Evolutionary conservation across 352 stramenopile species (phyloP), one percentile per base, ranked within the genome.

Genomic region (Halophytophthora batemanensis): DNA sequence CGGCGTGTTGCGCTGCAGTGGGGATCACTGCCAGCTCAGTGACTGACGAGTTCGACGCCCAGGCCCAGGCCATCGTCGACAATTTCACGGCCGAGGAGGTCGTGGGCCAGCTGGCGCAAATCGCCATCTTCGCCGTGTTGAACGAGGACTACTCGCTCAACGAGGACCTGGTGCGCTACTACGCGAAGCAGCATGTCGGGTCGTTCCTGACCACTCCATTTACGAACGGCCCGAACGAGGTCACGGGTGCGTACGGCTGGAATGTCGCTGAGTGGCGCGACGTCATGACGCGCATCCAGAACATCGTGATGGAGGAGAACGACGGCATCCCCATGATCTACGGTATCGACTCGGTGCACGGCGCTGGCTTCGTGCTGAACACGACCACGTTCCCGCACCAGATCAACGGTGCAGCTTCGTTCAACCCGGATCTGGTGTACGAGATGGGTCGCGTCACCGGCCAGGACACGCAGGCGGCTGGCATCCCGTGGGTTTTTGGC

Each of bases 301-400:
- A 74, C 15, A 90, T 95, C 45, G 76, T 72, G 14, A 71, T 87
- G 54, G 56, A 92, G 33, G 67, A 87, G 34, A 78, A 83, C 19
- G 64, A 53, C 5, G 69, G 71, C 6, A 61, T 82, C 39, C 85
- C 81, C 6, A 71, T 91, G 19, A 65, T 97, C 34, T 97, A 90
- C 61, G 90, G 90, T 0, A 62, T 97, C 15, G 90, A 97, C 63
- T 95, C 81, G 28, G 84, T 96, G n/a, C 90, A 97, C 55, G 90
- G 90, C 6, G 88, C 87, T 2, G 95, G 87, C 53, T 96, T 96
- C 64, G 69, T 97, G 25, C 90, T 2, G 74, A 86, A 4, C 67
- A 97, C 19, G 14, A 71, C 81, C 2, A 66, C 95, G n/a, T 95
- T 96, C 36, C 82, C 82, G 0, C 88, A 97, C 53, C 79, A 96